Evolutionary conservation across 352 stramenopile genomes (phyloP), one percentile per base, ranked within the genome.

Genomic region (Nothophytophthora sp.): DNA sequence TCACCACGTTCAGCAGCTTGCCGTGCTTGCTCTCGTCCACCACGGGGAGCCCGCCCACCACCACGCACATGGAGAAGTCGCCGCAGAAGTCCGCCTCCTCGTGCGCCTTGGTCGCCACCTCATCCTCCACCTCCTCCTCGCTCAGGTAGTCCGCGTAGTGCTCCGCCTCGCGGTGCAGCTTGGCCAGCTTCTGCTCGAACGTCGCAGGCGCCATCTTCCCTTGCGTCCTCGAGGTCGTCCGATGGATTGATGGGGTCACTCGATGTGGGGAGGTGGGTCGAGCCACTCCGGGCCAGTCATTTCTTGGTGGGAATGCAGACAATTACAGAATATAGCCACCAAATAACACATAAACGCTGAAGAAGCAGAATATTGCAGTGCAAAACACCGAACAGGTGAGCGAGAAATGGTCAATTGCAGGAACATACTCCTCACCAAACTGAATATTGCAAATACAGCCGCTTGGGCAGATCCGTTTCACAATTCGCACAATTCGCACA

Each of bases 1-100:
- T n/a, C n/a, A 95, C 71, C 35, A 95, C 79, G 36, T 76, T 86
- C 43, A 92, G 55, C 36, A 95, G 67, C 73, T 95, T 95, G 60
- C 48, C 67, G 67, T 94, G 83, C 69, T 95, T 95, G 56, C 66
- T 20, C 42, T 64, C 74, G 63, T 90, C 82, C 22, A 92, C 75
- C 2, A 88, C 61, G 10, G 85, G 85, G n/a, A 92, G 60, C 0
- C 83, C 81, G 45, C 83, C 85, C 30, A 95, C 81, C 33, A 95
- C 78, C 19, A 95, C 61, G 23, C 81, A 89, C 53, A 81, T 84
- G 32, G 76, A 81, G 43, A 86, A 95, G 65, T 95, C 85, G 33
- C 89, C 73, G 47, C 72, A 81, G 40, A 92, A 92, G 43, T 90
- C 82, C 2, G 84, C 76, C 34, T 88, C 67, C 20, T 90, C 82